A percentile compares a stretch with the other conserved stretches of the same genome.
phyloP scores from a whole-genome alignment of 1,284 basidiomycete species.

The Apiotrichum gamsii region DNA sequence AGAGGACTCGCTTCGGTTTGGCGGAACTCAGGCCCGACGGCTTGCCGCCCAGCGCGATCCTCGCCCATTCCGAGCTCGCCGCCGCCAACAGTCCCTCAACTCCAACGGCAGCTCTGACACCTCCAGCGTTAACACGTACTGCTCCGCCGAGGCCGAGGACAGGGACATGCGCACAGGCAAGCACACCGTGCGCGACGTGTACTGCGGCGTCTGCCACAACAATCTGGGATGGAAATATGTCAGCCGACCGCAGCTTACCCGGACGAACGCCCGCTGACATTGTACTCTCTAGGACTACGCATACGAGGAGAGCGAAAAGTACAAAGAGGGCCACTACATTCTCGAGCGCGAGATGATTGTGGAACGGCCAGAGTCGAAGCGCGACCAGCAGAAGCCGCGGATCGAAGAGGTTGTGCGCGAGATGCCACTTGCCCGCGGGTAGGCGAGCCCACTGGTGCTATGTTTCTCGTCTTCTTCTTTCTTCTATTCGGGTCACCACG shows the following conservation, averaged over 20 bases:
- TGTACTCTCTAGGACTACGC: conserved; percentile 77
- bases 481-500: no score
- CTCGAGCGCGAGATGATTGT: conserved; percentile 81
- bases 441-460: no score
- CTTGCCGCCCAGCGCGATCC: no score
- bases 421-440: no score
- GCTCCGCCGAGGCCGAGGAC: conserved; percentile 74
- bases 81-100: no score
- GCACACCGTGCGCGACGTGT: conserved; percentile 92
- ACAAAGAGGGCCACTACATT: conserved; percentile 98
- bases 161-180: conserved; percentile 94
- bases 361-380: conserved; percentile 38
- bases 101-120: no score
- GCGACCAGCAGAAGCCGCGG: conserved; percentile 17
- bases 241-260: conserved; percentile 42
- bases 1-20: no score
- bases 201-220: conserved; percentile 78
- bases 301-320: conserved; percentile 82
- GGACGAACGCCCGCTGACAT: neutral
- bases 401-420: conserved; percentile 24
- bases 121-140: conserved; percentile 79
- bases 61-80: no score
- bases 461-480: no score
- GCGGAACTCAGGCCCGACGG: no score
- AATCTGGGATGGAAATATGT: conserved; percentile 98